phyloP scores from a whole-genome alignment of 768 basidiomycete species.

The Tricholoma flavovirens region DNA sequence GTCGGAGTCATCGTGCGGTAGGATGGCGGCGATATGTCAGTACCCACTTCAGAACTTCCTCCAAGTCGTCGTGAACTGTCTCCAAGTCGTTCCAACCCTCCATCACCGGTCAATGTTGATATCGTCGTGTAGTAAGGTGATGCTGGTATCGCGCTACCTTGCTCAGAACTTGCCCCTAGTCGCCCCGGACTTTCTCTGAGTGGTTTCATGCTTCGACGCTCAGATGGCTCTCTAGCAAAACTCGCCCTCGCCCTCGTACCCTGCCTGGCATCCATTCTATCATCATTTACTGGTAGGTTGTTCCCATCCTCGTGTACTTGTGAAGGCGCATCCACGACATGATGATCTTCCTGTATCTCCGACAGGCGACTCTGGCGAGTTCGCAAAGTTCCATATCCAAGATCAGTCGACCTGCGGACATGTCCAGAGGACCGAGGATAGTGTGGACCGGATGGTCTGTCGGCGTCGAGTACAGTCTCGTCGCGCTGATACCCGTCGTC shows the following conservation, averaged over 20 bases:
- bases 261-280: too few species aligned
- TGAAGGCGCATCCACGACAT: not conserved
- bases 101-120: not conserved
- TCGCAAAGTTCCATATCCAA: not conserved
- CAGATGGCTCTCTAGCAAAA: not conserved
- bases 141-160: not conserved
- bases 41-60: not conserved
- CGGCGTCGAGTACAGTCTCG: not conserved
- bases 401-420: not conserved
- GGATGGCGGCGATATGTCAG: not conserved
- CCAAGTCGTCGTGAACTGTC: not conserved
- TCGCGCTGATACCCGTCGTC: not conserved
- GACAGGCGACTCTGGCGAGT: not conserved
- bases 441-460: not conserved
- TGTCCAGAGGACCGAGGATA: not conserved
- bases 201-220: not conserved
- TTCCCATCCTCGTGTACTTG: not conserved
- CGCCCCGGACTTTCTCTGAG: not conserved
- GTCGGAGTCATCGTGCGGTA: not conserved
- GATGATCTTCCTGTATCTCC: not conserved
- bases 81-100: not conserved
- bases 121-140: not conserved
- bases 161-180: not conserved
- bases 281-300: not conserved
- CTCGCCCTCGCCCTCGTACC: not conserved